These are phyloP conservation scores for Pyricularia pennisetigena DNA, from an alignment of 2,329 filamentous ascomycete genomes.

Conservation along the genomic window DNA sequence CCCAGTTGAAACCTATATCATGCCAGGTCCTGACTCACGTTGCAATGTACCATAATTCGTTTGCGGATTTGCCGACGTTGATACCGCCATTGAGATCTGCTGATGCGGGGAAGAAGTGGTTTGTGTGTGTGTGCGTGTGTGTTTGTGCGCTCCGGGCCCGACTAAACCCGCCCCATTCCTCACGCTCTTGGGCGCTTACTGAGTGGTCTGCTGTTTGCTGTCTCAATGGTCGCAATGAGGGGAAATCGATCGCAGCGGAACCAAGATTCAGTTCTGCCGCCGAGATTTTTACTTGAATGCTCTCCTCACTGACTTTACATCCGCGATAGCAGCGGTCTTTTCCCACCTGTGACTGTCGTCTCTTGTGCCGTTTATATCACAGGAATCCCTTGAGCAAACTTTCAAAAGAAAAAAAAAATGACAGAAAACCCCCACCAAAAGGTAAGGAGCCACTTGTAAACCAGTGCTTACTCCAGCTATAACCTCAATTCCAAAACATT, in stretches of 20 bases:
- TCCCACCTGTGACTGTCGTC: neutral
- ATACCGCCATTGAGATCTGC: neutral
- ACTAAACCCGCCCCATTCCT: too few species aligned
- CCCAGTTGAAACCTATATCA: neutral
- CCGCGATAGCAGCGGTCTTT: neutral
- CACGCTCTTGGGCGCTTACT: too few species aligned
- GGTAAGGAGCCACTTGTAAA: neutral
- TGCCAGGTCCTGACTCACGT: neutral
- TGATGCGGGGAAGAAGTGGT: neutral
- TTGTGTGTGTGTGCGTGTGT: neutral
- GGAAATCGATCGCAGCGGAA: neutral
- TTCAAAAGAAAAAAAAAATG: neutral
- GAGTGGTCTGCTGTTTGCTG: neutral
- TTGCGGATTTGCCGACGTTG: neutral
- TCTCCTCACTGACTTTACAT: neutral
- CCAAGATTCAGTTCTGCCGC: too few species aligned
- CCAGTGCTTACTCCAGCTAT: neutral
- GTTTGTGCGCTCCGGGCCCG: too few species aligned
- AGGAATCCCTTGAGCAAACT: too few species aligned
- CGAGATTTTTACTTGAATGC: neutral
- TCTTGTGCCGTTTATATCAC: neutral
- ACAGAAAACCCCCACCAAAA: neutral
- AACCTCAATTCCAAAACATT: neutral
- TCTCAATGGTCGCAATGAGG: neutral
- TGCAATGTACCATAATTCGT: neutral